Evolutionary conservation across 2,329 filamentous ascomycete species (phyloP), one percentile per base, ranked within the genome.

Genomic region (Phyllosticta citriasiana): DNA sequence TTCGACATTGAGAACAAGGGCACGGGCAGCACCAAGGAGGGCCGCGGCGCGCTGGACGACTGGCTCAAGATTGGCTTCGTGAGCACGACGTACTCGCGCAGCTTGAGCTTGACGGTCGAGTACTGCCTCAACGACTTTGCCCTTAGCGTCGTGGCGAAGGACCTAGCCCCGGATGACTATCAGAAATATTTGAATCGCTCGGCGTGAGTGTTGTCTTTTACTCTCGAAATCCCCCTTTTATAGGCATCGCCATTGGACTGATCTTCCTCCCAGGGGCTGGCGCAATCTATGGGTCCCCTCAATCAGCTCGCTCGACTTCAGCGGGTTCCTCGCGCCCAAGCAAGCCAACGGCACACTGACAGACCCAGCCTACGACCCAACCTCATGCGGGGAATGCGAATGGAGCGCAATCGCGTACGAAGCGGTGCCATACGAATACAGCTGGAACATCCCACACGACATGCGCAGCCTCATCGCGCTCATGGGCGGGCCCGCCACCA

Each of bases 391-490:
- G 7, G 69, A 69, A 2, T 78, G 76, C 62, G 73, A 76, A 27
- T 77, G 75, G 74, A 55, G 59, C 0, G 70, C 72, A n/a, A 70
- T 76, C 55, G 72, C 71, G 14, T 78, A 78, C 58, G 76, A 78
- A 65, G 75, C 69, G 2, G 75, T 73, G 5, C 71, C 74, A 3
- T 77, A 76, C 69, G 75, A 78, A 57, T 78, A 78, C 63, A 74
- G 72, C 1, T 78, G 77, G 59, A 74, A 74, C 1, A 69, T 77
- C 6, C 76, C 76, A 1, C 74, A 77, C 59, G 76, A 78, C 53
- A 69, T 77, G 57, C 65, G 72, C 22, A 73, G 71, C 3, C 66
- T 78, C 19, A 78, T 78, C 47, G 62, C 71, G 1, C 72, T 77
- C 59, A 77, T 77, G 74, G 76, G 76, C 6, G 76, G 76, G 0